Evolutionary conservation across 805 yeast genomes (phyloP), one percentile per base, ranked within the genome.

Genomic region (Dipodascus albidus): DNA sequence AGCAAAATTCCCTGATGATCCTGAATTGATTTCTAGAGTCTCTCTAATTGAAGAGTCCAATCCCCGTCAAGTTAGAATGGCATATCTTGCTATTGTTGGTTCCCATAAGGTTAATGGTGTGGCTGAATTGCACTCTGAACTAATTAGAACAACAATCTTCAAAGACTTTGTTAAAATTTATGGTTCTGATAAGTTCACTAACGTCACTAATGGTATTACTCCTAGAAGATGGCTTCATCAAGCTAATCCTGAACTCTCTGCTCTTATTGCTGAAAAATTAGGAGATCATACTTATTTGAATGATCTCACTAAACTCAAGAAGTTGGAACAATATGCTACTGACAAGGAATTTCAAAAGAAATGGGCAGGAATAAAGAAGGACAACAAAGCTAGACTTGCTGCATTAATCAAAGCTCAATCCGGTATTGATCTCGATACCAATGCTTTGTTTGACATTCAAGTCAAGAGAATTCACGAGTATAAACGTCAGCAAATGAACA

Each of bases 151-250:
- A 31, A 87, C 96, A 2, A 86, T 89, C 60, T 89, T 89, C 72
- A 83, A 83, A 67, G 96, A 90, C 70, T 89, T 89, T 66, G 97
- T 89, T 53, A 77, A 76, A 57, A 76, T 89, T 38, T 89, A 79
- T 62, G 97, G 97, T 50, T 64, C 75, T 21, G 87, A 86, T 58
- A 87, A 85, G 70, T 89, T 89, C 70, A 86, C 87, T 52, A 89
- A 89, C 63, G 96, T 89, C 57, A 89, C 97, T 50, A 89, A 89
- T 68, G 97, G 97, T 72, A 82, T 89, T 65, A 89, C 97, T 2
- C 96, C 96, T 61, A 82, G 97, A 76, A 83, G 97, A 72, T 89
- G 97, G 97, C 78, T 89, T 66, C 83, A 81, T 67, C 96, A 89
- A 72, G 96, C 96, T 51, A 90, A 89, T 69, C 96, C 97, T 9